These are phyloP conservation scores for Botrytis fabae DNA, from an alignment of 2,329 filamentous ascomycete genomes.

Conservation along the genomic window DNA sequence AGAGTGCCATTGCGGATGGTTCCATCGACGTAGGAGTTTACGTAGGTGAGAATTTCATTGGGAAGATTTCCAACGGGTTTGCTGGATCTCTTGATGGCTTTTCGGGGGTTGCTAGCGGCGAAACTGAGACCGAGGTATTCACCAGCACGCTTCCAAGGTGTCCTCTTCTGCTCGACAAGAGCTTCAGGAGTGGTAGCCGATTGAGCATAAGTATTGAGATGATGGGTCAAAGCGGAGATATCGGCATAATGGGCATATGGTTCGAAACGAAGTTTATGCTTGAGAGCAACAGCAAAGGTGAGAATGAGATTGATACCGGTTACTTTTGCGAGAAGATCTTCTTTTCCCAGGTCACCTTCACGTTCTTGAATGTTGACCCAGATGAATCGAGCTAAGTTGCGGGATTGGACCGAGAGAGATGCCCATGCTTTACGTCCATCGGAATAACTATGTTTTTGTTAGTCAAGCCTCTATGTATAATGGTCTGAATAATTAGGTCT, in stretches of 20 bases:
- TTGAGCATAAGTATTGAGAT: slow-evolving; percentile 74
- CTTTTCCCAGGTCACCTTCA: slow-evolving; percentile 57
- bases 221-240: slow-evolving; percentile 65
- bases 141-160: slow-evolving; percentile 61
- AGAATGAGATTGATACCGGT: slow-evolving; percentile 70
- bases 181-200: slow-evolving; percentile 48
- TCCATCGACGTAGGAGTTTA: slow-evolving; percentile 48
- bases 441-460: slow-evolving; percentile 46
- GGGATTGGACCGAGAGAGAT: slow-evolving; percentile 58
- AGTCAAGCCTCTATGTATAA: not conserved
- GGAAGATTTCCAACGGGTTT: slow-evolving; percentile 80
- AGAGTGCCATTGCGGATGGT: slow-evolving; percentile 42
- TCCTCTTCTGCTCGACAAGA: slow-evolving; percentile 29
- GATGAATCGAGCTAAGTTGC: slow-evolving; percentile 72
- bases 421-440: slow-evolving; percentile 66
- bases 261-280: slow-evolving; percentile 82
- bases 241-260: slow-evolving; percentile 78
- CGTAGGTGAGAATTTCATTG: slow-evolving; percentile 74
- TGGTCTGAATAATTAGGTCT: not conserved
- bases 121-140: slow-evolving; percentile 77
- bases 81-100: slow-evolving; percentile 70
- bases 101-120: slow-evolving; percentile 75
- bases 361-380: slow-evolving; percentile 76
- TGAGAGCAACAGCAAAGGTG: slow-evolving; percentile 74
- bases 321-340: slow-evolving; percentile 69